These are phyloP conservation scores for Bromus sterilis DNA, from an alignment of 176 grass and related monocot species.

Conservation along the genomic window DNA sequence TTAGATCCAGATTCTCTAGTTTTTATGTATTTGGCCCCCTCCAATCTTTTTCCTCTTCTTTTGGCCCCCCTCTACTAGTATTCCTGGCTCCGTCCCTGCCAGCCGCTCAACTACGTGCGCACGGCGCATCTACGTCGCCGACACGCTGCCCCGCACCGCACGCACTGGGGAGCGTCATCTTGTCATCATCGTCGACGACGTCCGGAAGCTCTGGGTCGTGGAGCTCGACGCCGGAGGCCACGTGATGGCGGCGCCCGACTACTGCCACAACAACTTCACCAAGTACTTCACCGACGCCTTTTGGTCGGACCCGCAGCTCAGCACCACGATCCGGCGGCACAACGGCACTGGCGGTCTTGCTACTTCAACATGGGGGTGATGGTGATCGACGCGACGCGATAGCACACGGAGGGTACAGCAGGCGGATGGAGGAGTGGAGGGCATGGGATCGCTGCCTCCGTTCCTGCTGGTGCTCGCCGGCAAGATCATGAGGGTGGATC, in stretches of 20 bases:
- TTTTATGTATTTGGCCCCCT: no score
- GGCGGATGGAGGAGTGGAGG: slow-evolving; percentile 73
- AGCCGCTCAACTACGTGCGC: slow-evolving; percentile 95
- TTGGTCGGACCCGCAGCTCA: slow-evolving; percentile 42
- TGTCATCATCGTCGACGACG: slow-evolving; percentile 68
- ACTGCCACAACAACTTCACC: slow-evolving; percentile 89
- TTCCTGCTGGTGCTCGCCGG: slow-evolving; percentile 64
- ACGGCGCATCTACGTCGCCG: slow-evolving; percentile 89
- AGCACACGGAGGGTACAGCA: slow-evolving; percentile 34
- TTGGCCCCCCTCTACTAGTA: no score
- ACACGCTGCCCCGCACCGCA: slow-evolving; percentile 45
- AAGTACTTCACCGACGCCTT: slow-evolving; percentile 87
- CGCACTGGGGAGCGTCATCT: slow-evolving; percentile 57
- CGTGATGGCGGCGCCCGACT: slow-evolving; percentile 76
- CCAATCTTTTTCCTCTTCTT: no score
- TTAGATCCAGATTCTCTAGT: no score
- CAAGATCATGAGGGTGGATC: slow-evolving; percentile 60
- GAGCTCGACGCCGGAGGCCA: slow-evolving; percentile 11
- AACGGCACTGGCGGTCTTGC: slow-evolving; percentile 28
- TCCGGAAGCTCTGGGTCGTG: slow-evolving; percentile 57
- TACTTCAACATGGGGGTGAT: slow-evolving; percentile 87
- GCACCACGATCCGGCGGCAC: slow-evolving; percentile 5
- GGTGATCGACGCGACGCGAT: slow-evolving; percentile 61
- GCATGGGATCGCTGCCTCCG: slow-evolving; percentile 63
- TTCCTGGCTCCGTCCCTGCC: no score